Base-by-base conservation (phyloP, 306 rosid genomes). In the Cucurbita moschata region DNA sequence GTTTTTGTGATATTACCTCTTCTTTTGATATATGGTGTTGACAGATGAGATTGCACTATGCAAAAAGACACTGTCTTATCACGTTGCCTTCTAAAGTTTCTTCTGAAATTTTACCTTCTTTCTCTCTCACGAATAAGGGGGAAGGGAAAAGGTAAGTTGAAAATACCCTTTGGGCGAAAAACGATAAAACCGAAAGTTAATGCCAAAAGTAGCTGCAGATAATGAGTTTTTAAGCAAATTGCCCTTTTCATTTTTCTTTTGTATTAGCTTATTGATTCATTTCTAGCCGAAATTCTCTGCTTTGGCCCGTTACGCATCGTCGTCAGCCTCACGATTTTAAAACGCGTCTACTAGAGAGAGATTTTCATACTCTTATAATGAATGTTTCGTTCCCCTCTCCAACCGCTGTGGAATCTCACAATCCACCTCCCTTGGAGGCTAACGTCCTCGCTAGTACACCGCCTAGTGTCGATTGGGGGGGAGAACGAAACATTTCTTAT, bases 11-110 rank as follows among this genome's bases (percentile, higher is more conserved):
- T 44, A 21, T 21, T 67, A 37, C 47, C 75, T 52, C 30, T 50
- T 71, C 75, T 71, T 52, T 71, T 71, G 26, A 71, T 71, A 53
- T 50, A 16, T 71, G 62, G 61, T 52, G 62, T 38, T 53, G 59
- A 15, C 10, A 71, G 47, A 50, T 51, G 75, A 71, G 62, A 26
- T 61, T 71, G 60, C 49, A 71, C 42, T 9, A 55, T 62, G 49
- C 61, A 52, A 39, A 71, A 71, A 18, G 61, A 37, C 46, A 47
- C 59, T 23, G 43, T 26, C 49, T 35, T 35, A 35, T 18, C 62
- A 71, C 57, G 38, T 30, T 68, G 73, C 55, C 73, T 21, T 68
- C 73, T 68, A 47, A 43, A 47, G 19, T 26, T 67, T 26, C 69
- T 21, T 68, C 49, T 68, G 55, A 68, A 46, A 23, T 68, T 21